Evolutionary conservation across 2,329 filamentous ascomycete species (phyloP), one percentile per base, ranked within the genome.

Genomic region (Xylaria sp.): DNA sequence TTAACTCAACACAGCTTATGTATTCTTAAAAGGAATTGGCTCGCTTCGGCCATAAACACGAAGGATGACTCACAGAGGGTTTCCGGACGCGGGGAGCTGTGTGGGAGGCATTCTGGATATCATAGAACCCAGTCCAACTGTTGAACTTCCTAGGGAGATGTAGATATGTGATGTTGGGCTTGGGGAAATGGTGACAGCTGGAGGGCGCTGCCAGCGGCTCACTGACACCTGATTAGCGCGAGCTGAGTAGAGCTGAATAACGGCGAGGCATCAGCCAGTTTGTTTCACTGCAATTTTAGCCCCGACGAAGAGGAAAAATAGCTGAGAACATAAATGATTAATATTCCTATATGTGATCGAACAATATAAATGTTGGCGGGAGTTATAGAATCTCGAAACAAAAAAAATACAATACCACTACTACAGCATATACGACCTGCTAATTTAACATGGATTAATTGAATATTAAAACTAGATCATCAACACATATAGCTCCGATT

Each of bases 41-140:
- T 25, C 8, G 46, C 46, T 48, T 0, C 46, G 18, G 8, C 13
- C 46, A 1, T 13, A 18, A 4, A 28, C 12, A 48, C 0, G 13
- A 48, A 28, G 23, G 12, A 18, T 39, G 1, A 80, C 82, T 77
- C 74, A 81, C 80, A 82, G 70, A 61, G 79, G 79, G 74, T 83
- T 83, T 66, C 81, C 82, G 58, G 81, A 83, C 9, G 74, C 78
- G n/a, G 80, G 80, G 18, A 81, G 76, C 60, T 78, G 71, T 10
- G 80, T 81, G 25, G 79, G 78, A 46, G 80, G 66, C 80, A 81
- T 81, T 20, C 4, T 60, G 56, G n/a, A 50, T 50, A 59, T 25
- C 45, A 10, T 30, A 3, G 30, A 18, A 30, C 41, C 2, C 18
- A 48, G 18, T 30, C 23, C 8, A 9, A 36, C 25, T 41, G 36